These are phyloP conservation scores for Calycina herbarum DNA, from an alignment of 2,329 filamentous ascomycete genomes.

Conservation along the genomic window DNA sequence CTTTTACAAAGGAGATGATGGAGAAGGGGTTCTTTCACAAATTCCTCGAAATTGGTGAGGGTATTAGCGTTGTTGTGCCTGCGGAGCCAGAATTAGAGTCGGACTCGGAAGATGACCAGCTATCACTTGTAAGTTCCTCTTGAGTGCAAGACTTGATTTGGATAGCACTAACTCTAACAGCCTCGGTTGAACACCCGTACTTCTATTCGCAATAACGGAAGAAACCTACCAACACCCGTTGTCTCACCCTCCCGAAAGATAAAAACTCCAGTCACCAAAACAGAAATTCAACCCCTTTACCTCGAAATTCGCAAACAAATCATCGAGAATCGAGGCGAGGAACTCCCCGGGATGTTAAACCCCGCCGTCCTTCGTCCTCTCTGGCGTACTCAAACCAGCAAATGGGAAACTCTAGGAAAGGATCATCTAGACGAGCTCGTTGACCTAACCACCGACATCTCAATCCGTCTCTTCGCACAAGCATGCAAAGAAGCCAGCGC, in stretches of 20 bases:
- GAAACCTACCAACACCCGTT: background rate
- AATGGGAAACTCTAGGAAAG: conserved; percentile 36
- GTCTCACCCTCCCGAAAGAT: background rate
- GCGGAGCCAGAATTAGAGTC: background rate
- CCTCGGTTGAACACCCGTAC: background rate
- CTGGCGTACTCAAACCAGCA: conserved; percentile 37
- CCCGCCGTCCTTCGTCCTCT: conserved; percentile 37
- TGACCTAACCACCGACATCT: conserved; percentile 21
- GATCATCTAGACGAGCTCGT: conserved; percentile 32
- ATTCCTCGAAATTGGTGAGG: conserved; percentile 31
- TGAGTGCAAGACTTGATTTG: background rate
- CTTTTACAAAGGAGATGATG: conserved; percentile 36
- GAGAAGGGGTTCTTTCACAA: conserved; percentile 30
- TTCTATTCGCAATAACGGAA: background rate
- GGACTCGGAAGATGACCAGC: background rate
- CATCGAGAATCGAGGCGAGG: conserved; percentile 32
- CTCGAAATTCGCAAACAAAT: conserved; percentile 35
- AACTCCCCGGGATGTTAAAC: conserved; percentile 40
- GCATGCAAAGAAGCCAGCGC: conserved; percentile 18
- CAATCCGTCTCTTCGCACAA: conserved; percentile 24
- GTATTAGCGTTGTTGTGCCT: background rate
- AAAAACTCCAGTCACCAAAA: background rate
- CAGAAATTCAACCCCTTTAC: conserved; percentile 8
- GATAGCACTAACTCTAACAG: background rate
- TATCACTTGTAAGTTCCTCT: background rate